Percentiles rank a stretch among this genome's conserved stretches.
Evolutionary conservation across 805 yeast genomes (phyloP).

Genomic region (Ogataea salicorniae): DNA sequence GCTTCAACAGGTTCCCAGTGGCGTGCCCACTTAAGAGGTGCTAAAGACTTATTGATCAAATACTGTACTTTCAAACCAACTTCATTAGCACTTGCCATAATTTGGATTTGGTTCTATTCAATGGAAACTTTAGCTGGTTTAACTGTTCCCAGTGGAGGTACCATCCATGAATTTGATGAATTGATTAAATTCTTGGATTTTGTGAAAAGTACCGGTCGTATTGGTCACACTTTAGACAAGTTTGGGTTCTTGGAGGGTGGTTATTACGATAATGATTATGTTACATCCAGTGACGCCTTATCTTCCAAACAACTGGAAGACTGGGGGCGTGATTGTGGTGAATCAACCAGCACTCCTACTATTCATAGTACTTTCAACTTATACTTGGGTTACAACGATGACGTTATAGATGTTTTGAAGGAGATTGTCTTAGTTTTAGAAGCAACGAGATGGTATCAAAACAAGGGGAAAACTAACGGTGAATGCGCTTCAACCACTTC

Average conservation of each 20-base stretch:
- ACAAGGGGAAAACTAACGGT: background rate
- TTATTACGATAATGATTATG: slow-evolving; percentile 4
- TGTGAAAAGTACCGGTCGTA: slow-evolving; percentile 20
- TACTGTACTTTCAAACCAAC: slow-evolving; percentile 34
- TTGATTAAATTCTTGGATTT: slow-evolving; percentile 33
- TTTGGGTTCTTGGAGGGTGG: slow-evolving; percentile 30
- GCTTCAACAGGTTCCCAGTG: slow-evolving; percentile 54
- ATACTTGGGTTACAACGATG: slow-evolving; percentile 33
- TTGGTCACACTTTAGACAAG: slow-evolving; percentile 19
- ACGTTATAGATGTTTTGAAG: slow-evolving; percentile 28
- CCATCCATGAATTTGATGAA: slow-evolving; percentile 47
- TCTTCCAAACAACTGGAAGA: background rate
- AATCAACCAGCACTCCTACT: background rate
- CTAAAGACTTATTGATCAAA: slow-evolving; percentile 55
- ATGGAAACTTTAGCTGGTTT: slow-evolving; percentile 60
- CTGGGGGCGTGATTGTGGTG: background rate
- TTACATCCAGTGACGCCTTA: background rate
- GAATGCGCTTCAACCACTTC: background rate
- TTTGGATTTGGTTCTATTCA: slow-evolving; percentile 54
- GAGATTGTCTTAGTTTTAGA: slow-evolving; percentile 28
- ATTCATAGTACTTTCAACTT: slow-evolving; percentile 20
- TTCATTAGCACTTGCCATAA: slow-evolving; percentile 31
- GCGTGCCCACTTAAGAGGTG: slow-evolving; percentile 66
- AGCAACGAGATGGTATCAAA: slow-evolving; percentile 17
- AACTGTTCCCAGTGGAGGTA: slow-evolving; percentile 56